These are phyloP conservation scores for Cyclostephanos invisitatus DNA, from an alignment of 108 stramenopile species.

Conservation along the genomic window DNA sequence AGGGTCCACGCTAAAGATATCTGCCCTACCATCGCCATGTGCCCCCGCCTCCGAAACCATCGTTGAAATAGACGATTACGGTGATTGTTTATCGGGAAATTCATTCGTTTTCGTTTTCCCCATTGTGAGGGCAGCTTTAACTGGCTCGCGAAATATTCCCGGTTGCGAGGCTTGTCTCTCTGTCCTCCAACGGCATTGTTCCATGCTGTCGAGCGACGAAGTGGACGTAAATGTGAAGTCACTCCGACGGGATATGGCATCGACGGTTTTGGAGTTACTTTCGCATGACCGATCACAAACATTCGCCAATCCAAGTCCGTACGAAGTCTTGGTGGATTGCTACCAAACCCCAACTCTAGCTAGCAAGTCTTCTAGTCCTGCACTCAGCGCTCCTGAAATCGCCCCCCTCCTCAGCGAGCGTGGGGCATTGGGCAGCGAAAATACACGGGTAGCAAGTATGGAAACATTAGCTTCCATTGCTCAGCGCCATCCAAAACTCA, in stretches of 20 bases:
- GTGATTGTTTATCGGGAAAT: conserved; percentile 72
- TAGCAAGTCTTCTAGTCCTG: conserved; percentile 26
- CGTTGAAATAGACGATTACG: conserved; percentile 81
- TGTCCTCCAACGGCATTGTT: conserved; percentile 77
- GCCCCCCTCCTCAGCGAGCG: conserved; percentile 77
- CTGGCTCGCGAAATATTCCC: conserved; percentile 77
- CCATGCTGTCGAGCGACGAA: conserved; percentile 63
- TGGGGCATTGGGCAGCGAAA: conserved; percentile 75
- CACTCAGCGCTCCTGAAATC: conserved; percentile 68
- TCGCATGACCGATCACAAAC: conserved; percentile 77
- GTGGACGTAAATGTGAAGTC: conserved; percentile 48
- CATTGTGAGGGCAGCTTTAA: conserved; percentile 69
- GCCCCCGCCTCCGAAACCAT: conserved; percentile 71
- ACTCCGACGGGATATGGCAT: conserved; percentile 77
- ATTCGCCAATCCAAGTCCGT: conserved; percentile 79
- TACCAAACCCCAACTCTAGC: conserved; percentile 55
- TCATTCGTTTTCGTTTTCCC: conserved; percentile 88
- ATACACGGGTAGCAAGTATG: conserved; percentile 77
- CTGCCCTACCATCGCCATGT: conserved; percentile 76
- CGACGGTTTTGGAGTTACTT: conserved; percentile 74
- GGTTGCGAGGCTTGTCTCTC: conserved; percentile 80
- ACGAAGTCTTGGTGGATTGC: conserved; percentile 72
- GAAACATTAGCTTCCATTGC: conserved; percentile 70
- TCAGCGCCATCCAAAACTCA: conserved; percentile 52
- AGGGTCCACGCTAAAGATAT: conserved; percentile 17